These are phyloP conservation scores for Puccinia novopanici DNA, from an alignment of 1,284 basidiomycete genomes.

Conservation along the genomic window DNA sequence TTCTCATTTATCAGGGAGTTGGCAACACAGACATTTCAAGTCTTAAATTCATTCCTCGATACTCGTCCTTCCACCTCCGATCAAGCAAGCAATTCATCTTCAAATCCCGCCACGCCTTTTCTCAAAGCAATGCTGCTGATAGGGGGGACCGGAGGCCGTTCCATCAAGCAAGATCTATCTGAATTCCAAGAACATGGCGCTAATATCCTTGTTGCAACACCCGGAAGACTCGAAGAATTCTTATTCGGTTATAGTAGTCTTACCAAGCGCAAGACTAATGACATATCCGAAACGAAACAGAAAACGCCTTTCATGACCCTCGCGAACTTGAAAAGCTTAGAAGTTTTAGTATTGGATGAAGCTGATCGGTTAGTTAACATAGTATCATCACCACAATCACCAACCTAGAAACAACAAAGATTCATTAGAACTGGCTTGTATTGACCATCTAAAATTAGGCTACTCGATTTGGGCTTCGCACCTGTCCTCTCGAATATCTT, in stretches of 20 bases:
- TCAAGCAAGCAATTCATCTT: conserved; percentile 55
- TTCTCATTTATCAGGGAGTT: conserved; percentile 70
- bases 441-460: conserved; percentile 60
- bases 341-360: conserved; percentile 91
- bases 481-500: conserved; percentile 76
- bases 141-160: conserved; percentile 75
- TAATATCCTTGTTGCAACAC: conserved; percentile 87
- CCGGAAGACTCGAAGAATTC: conserved; percentile 93
- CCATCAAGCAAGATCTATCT: conserved; percentile 62
- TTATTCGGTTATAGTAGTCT: conserved; percentile 65
- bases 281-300: conserved; percentile 37
- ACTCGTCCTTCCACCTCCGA: conserved; percentile 61
- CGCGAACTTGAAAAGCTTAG: conserved; percentile 73
- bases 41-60: conserved; percentile 76
- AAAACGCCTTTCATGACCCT: conserved; percentile 61
- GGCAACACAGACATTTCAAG: conserved; percentile 86
- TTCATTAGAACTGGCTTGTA: conserved; percentile 27
- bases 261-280: conserved; percentile 51
- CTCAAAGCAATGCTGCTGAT: conserved; percentile 72
- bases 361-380: conserved; percentile 71
- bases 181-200: conserved; percentile 72
- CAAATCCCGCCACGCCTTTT: conserved; percentile 61
- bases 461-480: conserved; percentile 85
- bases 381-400: not conserved
- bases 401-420: not conserved